Conservation (phyloP, 805 yeast species). For the Saccharomycopsis sp. region DNA sequence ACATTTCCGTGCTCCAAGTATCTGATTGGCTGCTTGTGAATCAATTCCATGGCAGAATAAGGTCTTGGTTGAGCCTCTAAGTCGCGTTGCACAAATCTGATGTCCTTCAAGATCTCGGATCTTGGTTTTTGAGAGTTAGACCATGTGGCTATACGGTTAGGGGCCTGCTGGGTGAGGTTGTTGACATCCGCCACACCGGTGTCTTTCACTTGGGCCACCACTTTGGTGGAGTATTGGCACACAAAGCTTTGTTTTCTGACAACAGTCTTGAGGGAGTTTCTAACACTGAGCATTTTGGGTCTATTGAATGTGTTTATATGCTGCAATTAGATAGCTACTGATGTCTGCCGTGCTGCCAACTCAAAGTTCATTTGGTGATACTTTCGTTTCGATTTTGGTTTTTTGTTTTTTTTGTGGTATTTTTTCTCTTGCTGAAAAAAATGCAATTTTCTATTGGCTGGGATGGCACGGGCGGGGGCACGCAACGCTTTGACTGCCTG, state of each 20-base stretch:
- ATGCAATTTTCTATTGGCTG: not conserved
- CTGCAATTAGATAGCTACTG: too few species aligned
- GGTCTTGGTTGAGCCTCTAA: constrained; percentile 67
- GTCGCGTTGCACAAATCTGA: constrained; percentile 69
- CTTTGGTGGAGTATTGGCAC: constrained; percentile 15
- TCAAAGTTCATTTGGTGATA: too few species aligned
- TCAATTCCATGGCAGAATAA: constrained; percentile 77
- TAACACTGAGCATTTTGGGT: not conserved
- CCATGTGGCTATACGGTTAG: constrained; percentile 69
- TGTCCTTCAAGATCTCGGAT: constrained; percentile 47
- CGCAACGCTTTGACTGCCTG: too few species aligned
- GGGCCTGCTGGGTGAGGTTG: constrained; percentile 49
- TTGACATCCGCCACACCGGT: constrained; percentile 5
- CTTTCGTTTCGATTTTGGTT: not conserved
- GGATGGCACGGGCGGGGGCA: too few species aligned
- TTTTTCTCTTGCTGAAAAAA: constrained; percentile 1
- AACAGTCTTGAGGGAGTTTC: not conserved
- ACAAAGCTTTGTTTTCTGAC: not conserved
- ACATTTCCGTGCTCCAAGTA: constrained; percentile 48
- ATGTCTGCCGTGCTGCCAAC: too few species aligned
- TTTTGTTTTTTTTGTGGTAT: not conserved
- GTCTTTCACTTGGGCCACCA: constrained; percentile 10
- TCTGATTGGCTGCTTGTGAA: constrained; percentile 64
- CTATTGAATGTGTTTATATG: too few species aligned
- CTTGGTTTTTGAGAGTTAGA: constrained; percentile 60